Evolutionary conservation across 2,329 filamentous ascomycete species (phyloP).

Genomic region (Alternaria burnsii): DNA sequence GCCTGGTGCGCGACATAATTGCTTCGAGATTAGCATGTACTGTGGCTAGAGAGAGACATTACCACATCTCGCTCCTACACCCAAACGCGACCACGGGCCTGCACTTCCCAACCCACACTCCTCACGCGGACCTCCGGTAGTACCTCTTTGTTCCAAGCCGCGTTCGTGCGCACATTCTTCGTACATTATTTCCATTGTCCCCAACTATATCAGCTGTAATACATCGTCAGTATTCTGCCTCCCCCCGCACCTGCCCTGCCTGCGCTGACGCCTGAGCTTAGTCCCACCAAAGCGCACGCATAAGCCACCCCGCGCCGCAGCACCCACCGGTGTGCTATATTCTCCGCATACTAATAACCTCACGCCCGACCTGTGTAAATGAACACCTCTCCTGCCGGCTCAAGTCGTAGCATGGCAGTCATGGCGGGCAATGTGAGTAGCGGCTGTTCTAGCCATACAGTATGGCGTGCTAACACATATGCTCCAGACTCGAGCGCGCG

Average conservation of each 20-base stretch:
- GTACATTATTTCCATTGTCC: constrained; percentile 29
- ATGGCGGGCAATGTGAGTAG: constrained; percentile 45
- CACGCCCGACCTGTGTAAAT: constrained; percentile 23
- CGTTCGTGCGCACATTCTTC: constrained; percentile 37
- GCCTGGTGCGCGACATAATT: constrained; percentile 49
- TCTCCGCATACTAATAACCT: constrained; percentile 14
- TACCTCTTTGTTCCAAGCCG: constrained; percentile 32
- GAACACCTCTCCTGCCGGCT: constrained; percentile 25
- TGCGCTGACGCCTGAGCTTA: constrained; percentile 48
- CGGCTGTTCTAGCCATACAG: neutral
- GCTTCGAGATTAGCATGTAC: constrained; percentile 52
- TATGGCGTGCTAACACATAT: constrained; percentile 11
- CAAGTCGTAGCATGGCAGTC: constrained; percentile 38
- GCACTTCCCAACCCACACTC: constrained; percentile 42
- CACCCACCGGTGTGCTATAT: constrained; percentile 11
- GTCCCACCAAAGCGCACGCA: constrained; percentile 37
- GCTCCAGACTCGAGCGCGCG: constrained; percentile 41
- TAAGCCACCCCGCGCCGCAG: constrained; percentile 34
- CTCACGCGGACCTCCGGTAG: constrained; percentile 18
- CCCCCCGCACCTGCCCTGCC: constrained; percentile 22
- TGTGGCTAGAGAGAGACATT: constrained; percentile 40
- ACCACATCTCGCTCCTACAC: neutral
- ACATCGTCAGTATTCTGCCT: constrained; percentile 26
- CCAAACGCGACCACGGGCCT: constrained; percentile 37
- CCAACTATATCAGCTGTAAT: constrained; percentile 22